Conservation (phyloP, 441 rosid species). For the Euphorbia celastroides region DNA sequence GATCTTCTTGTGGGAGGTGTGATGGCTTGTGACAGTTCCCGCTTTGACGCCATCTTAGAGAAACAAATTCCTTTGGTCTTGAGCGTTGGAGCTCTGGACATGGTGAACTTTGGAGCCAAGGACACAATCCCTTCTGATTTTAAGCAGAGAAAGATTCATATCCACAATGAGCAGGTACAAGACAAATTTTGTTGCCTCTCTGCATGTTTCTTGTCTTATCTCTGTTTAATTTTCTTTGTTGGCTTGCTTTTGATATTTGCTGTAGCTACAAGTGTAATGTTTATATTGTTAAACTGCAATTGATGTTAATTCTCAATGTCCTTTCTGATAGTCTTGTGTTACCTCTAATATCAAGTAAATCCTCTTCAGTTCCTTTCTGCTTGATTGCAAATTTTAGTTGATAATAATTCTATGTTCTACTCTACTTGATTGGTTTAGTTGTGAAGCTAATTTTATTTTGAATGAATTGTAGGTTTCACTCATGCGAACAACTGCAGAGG, state of each 20-base stretch:
- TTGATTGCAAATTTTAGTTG: not conserved
- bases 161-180: constrained; percentile 77
- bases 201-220: not conserved
- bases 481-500: constrained; percentile 74
- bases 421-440: not conserved
- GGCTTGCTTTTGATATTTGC: not conserved
- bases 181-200: constrained; percentile 3
- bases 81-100: constrained; percentile 90
- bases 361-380: not conserved
- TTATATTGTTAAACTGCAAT: not conserved
- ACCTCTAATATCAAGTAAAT: not conserved
- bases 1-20: constrained; percentile 88
- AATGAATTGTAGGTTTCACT: constrained; percentile 57
- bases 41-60: constrained; percentile 69
- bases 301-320: not conserved
- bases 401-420: not conserved
- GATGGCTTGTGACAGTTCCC: constrained; percentile 88
- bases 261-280: not conserved
- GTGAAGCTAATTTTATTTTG: constrained; percentile 1
- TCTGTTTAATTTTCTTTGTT: not conserved
- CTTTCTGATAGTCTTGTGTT: not conserved
- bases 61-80: constrained; percentile 78
- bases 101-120: constrained; percentile 85
- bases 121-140: constrained; percentile 68
- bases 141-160: constrained; percentile 60